Conservation (phyloP, 331 rosid genomes). For the Acacia concinna region DNA sequence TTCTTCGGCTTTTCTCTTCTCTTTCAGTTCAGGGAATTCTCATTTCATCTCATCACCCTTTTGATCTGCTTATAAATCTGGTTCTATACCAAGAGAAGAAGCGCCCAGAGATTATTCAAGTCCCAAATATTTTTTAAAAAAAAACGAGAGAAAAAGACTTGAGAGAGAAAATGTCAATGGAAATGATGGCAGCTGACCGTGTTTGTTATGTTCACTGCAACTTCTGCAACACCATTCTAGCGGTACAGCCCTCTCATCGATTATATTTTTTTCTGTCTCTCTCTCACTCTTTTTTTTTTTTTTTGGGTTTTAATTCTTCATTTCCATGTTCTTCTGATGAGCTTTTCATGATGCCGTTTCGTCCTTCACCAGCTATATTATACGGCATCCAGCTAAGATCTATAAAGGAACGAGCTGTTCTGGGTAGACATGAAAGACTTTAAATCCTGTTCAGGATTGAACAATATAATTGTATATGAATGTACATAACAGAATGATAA, state of each 20-base stretch:
- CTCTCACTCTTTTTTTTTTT: background rate
- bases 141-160: background rate
- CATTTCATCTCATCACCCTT: background rate
- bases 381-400: constrained; percentile 36
- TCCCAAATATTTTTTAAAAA: constrained; percentile 11
- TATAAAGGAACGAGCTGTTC: constrained; percentile 12
- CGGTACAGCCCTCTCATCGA: constrained; percentile 59
- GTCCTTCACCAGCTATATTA: constrained; percentile 34
- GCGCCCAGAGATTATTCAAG: constrained; percentile 30
- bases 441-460: constrained; percentile 30
- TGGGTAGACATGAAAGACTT: constrained; percentile 25
- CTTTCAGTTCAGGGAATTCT: constrained; percentile 22
- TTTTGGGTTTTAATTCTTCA: background rate
- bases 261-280: constrained; percentile 33
- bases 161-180: constrained; percentile 60
- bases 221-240: constrained; percentile 99
- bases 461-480: constrained; percentile 22
- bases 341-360: constrained; percentile 31
- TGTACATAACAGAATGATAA: constrained; percentile 15
- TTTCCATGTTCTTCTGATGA: constrained; percentile 15
- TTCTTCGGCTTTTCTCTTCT: background rate
- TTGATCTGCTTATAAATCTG: constrained; percentile 45
- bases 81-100: constrained; percentile 2
- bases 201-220: constrained; percentile 99
- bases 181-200: constrained; percentile 90